Evolutionary conservation across 2,329 filamentous ascomycete species (phyloP).

Genomic region (Botrytis tulipae): DNA sequence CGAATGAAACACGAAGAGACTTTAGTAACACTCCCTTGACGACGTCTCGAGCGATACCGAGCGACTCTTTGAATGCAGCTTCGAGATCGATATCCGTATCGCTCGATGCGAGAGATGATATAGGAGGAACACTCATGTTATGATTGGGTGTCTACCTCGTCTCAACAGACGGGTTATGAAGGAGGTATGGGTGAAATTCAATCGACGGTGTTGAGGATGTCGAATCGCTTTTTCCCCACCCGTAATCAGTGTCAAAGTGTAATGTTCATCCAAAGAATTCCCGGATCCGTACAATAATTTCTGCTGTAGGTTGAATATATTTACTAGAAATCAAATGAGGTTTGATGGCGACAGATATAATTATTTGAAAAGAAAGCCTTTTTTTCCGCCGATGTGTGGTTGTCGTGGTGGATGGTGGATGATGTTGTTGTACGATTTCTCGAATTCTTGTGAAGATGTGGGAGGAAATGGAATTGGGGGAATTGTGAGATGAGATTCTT

Average conservation of each 20-base stretch:
- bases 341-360: not conserved
- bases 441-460: not conserved
- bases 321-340: not conserved
- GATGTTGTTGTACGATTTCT: not conserved
- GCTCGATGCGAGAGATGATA: not conserved
- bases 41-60: conserved; percentile 16
- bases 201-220: not conserved
- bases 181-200: not conserved
- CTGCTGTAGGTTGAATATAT: not conserved
- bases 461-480: not conserved
- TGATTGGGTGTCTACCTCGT: not conserved
- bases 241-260: not conserved
- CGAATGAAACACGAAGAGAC: not conserved
- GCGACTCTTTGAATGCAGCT: conserved; percentile 18
- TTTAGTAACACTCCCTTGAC: conserved; percentile 9
- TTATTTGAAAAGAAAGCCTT: not conserved
- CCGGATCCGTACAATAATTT: not conserved
- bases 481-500: not conserved
- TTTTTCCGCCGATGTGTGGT: not conserved
- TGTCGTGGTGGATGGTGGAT: not conserved
- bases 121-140: conserved; percentile 13
- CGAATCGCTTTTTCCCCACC: conserved; percentile 2
- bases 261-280: conserved; percentile 1
- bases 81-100: conserved; percentile 19
- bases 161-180: not conserved